A percentile compares a stretch with the other conserved stretches of the same genome.
These are phyloP conservation scores for Phaeotremella fagi DNA, from an alignment of 768 basidiomycete genomes.

Conservation along the genomic window DNA sequence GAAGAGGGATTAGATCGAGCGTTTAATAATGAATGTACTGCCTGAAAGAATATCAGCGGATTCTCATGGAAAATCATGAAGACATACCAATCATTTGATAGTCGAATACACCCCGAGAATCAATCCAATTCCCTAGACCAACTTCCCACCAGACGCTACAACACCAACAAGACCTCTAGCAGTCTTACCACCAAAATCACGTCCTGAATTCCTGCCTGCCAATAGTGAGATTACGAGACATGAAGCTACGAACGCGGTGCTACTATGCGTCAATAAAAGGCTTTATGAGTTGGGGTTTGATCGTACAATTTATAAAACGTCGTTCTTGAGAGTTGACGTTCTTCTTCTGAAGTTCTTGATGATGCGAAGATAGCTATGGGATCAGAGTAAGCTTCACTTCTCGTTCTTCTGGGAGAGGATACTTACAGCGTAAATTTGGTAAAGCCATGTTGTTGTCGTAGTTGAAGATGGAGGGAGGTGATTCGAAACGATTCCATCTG, in stretches of 20 bases:
- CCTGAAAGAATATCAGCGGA: too few species aligned
- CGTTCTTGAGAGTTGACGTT: conserved; percentile 42
- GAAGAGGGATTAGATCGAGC: conserved; percentile 16
- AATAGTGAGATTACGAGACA: conserved; percentile 47
- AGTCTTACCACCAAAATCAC: conserved; percentile 32
- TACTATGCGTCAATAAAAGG: conserved; percentile 5
- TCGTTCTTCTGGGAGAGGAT: not conserved
- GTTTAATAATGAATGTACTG: not conserved
- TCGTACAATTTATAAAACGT: conserved; percentile 49
- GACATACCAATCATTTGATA: too few species aligned
- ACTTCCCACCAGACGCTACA: conserved; percentile 30
- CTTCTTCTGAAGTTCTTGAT: conserved; percentile 47
- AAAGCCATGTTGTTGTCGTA: conserved; percentile 27
- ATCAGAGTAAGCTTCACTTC: not conserved
- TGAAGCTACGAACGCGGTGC: conserved; percentile 47
- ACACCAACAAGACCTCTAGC: conserved; percentile 30
- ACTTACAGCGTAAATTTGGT: conserved; percentile 42
- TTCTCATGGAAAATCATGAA: too few species aligned
- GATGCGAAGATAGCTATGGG: conserved; percentile 46
- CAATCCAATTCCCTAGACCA: too few species aligned
- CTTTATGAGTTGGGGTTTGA: not conserved
- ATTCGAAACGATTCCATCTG: too few species aligned
- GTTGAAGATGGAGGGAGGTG: too few species aligned
- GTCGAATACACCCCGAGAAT: too few species aligned
- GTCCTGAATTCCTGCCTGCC: conserved; percentile 31